Base-by-base conservation (phyloP, 1,139 yeast species). In the Tardiomyces digboiensis region DNA sequence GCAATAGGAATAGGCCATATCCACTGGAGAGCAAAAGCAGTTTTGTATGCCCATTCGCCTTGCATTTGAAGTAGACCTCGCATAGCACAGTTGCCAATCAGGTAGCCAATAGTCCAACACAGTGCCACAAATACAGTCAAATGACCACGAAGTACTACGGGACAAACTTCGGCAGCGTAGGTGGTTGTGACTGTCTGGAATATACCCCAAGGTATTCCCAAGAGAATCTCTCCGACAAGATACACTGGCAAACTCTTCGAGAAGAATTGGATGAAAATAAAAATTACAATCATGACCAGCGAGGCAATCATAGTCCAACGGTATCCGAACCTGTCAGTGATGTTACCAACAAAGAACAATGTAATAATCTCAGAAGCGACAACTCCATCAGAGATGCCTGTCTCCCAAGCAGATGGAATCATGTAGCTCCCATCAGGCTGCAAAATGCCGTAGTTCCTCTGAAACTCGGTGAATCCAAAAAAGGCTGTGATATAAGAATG, bases 1-100 rank as follows among this genome's bases (percentile, higher is more conserved):
- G 73, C 67, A 52, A 75, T 65, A 16, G 74, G 74, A 43, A 74
- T 50, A 2, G 81, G 80, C 81, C 82, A 78, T 12, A 69, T 57
- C 83, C 83, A 78, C 58, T 78, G 82, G 21, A 74, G 44, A 0
- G 74, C 78, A 55, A 70, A 72, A 1, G 79, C 78, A 21, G 73
- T 59, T 42, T 63, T 58, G 58, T 69, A 71, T 1, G 71, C 60
- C 56, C 61, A 51, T 14, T 58, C 48, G 41, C 52, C 53, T 3
- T 49, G 48, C 21, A 55, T 50, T 36, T 46, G 44, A 3, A 54
- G 41, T 41, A 56, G 46, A 8, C 62, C 68, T 43, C 64, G 64
- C 43, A 69, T 55, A 16, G 72, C 66, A 41, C 73, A 70, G 38
- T 70, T 58, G 16, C 70, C 59, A 44, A 70, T 59, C 39, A 71